phyloP scores from a whole-genome alignment of 2,329 filamentous ascomycete genomes.

The Chlorencoelia australis region DNA sequence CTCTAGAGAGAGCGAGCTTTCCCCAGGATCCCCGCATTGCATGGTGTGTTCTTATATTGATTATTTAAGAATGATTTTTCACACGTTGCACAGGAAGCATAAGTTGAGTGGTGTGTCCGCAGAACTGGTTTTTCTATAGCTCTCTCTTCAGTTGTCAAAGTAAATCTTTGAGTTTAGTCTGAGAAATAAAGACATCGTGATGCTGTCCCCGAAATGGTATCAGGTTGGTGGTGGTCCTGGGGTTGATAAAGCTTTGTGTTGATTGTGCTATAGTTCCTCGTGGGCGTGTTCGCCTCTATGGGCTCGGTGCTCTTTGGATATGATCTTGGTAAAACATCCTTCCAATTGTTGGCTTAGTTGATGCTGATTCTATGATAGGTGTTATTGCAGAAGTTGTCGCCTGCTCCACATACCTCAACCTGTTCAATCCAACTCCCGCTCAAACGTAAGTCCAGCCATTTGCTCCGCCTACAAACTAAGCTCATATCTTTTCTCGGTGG shows the following conservation, averaged over 20 bases:
- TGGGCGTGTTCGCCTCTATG: slow-evolving; percentile 41
- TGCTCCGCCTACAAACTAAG: too few species aligned
- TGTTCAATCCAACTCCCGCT: slow-evolving; percentile 29
- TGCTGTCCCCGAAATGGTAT: slow-evolving; percentile 27
- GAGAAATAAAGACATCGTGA: slow-evolving; percentile 14
- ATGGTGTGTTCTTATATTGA: too few species aligned
- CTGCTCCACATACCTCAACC: slow-evolving; percentile 33
- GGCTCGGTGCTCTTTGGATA: slow-evolving; percentile 46
- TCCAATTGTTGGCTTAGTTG: not conserved
- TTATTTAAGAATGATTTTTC: too few species aligned
- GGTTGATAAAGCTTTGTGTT: not conserved
- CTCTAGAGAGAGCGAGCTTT: not conserved
- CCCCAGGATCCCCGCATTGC: slow-evolving; percentile 9
- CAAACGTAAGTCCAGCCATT: slow-evolving; percentile 17
- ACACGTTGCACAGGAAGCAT: too few species aligned
- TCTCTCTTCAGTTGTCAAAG: not conserved
- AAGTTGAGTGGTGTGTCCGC: too few species aligned
- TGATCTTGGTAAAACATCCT: slow-evolving; percentile 42
- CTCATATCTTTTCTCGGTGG: slow-evolving; percentile 37
- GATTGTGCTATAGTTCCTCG: slow-evolving; percentile 24
- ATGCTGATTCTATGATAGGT: slow-evolving; percentile 12
- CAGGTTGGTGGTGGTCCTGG: slow-evolving; percentile 15
- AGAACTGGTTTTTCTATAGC: too few species aligned
- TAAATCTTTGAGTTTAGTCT: slow-evolving; percentile 1
- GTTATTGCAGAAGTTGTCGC: slow-evolving; percentile 31